Percentiles rank a stretch among this genome's conserved stretches.
These are phyloP conservation scores for Tephrocybe sp. DNA, from an alignment of 768 basidiomycete genomes.

Conservation along the genomic window DNA sequence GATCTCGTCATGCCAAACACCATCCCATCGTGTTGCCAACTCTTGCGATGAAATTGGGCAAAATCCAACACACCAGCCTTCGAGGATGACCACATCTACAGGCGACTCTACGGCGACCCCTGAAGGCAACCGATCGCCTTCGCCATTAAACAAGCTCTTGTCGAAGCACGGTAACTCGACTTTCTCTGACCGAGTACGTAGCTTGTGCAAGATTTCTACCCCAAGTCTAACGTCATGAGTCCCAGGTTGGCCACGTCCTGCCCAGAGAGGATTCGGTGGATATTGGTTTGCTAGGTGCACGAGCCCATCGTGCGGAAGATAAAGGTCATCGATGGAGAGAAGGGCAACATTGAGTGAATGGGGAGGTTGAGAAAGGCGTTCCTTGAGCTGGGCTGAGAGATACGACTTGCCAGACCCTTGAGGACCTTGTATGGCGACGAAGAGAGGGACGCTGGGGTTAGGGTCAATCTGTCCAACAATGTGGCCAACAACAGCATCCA, in stretches of 20 bases:
- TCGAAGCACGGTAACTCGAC: constrained; percentile 81
- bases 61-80: constrained; percentile 97
- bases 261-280: constrained; percentile 64
- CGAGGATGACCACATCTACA: constrained; percentile 82
- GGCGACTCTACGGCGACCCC: constrained; percentile 38
- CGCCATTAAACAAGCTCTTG: constrained; percentile 77
- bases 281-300: constrained; percentile 50
- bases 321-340: constrained; percentile 84
- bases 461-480: constrained; percentile 28
- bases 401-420: constrained; percentile 95
- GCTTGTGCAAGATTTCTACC: constrained; percentile 42
- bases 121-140: constrained; percentile 75
- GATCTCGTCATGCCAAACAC: constrained; percentile 40
- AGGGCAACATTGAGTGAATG: constrained; percentile 56
- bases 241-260: constrained; percentile 89
- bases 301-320: constrained; percentile 70
- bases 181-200: constrained; percentile 45
- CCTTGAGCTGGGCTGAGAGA: constrained; percentile 59
- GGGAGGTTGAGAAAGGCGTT: constrained; percentile 40
- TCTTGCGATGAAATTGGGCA: constrained; percentile 53
- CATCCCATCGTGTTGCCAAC: constrained; percentile 55
- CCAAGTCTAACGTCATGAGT: constrained; percentile 86
- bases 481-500: constrained; percentile 19
- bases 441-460: constrained; percentile 52
- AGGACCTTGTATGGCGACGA: constrained; percentile 89